These are phyloP conservation scores for Leishmania braziliensis DNA, from an alignment of 208 protist genomes.

Conservation along the genomic window DNA sequence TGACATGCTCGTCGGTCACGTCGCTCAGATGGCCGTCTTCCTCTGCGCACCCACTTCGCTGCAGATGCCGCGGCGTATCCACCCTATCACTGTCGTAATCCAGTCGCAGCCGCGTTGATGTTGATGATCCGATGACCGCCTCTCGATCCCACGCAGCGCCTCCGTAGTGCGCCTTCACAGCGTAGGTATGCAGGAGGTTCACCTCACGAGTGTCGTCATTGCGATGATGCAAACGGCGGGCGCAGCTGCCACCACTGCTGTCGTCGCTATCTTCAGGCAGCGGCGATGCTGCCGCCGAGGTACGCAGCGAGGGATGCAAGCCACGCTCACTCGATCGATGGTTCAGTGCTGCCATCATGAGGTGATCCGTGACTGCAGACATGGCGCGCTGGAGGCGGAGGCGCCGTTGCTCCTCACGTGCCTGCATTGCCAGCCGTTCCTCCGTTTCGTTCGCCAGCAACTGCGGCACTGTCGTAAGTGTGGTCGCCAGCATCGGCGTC, in stretches of 20 bases:
- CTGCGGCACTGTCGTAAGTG: background rate
- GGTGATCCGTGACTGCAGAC: conserved; percentile 9
- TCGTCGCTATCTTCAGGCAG: background rate
- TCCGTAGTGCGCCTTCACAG: background rate
- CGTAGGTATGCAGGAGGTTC: background rate
- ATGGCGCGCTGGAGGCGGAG: background rate
- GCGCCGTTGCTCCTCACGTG: conserved; percentile 5
- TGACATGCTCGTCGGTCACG: background rate
- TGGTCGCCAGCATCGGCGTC: background rate
- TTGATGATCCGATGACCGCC: background rate
- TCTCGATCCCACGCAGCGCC: background rate
- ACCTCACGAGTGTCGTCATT: background rate
- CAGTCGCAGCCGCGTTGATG: background rate
- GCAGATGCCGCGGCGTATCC: background rate
- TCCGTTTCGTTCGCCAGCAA: conserved; percentile 11
- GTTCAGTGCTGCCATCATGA: conserved; percentile 21
- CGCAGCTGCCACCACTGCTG: background rate
- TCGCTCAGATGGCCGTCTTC: background rate
- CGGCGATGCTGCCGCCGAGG: conserved; percentile 10
- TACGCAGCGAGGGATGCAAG: conserved; percentile 20
- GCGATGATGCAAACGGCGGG: background rate
- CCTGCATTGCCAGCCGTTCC: background rate
- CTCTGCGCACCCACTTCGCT: background rate
- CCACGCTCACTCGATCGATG: conserved; percentile 21
- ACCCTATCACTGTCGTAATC: background rate